Percentiles rank a stretch among this genome's conserved stretches.
Evolutionary conservation across 352 stramenopile species (phyloP).

Genomic region (Halophytophthora batemanensis): DNA sequence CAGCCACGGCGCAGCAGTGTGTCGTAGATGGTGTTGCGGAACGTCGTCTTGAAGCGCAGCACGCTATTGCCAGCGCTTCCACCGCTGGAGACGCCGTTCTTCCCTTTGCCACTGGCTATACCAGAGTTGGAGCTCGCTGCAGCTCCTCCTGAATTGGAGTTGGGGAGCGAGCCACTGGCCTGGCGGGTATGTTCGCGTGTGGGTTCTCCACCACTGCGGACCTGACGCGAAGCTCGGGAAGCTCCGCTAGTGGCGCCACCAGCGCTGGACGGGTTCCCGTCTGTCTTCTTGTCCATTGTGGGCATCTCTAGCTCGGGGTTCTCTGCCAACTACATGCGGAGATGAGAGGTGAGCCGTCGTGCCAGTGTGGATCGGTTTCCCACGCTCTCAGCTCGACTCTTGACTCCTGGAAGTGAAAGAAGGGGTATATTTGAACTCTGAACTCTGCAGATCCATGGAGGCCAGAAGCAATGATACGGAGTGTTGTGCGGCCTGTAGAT

Average conservation of each 20-base stretch:
- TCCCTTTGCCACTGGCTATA: slow-evolving; percentile 14
- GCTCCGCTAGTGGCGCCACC: slow-evolving; percentile 18
- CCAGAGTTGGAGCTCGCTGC: slow-evolving; percentile 2
- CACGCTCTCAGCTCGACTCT: too few species aligned
- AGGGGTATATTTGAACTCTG: slow-evolving; percentile 17
- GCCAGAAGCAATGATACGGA: too few species aligned
- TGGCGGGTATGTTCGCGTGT: slow-evolving; percentile 13
- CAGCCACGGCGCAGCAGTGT: slow-evolving; percentile 85
- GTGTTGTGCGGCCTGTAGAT: too few species aligned
- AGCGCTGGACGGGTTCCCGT: slow-evolving; percentile 25
- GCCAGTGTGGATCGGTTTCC: too few species aligned
- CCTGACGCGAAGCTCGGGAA: slow-evolving; percentile 25
- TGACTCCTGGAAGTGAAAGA: slow-evolving; percentile 6
- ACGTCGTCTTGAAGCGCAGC: slow-evolving; percentile 83
- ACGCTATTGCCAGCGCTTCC: slow-evolving; percentile 3
- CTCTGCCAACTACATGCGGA: too few species aligned
- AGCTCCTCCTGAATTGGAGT: slow-evolving; percentile 3
- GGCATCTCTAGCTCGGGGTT: too few species aligned
- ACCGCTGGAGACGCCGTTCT: slow-evolving; percentile 8
- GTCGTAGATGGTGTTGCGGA: slow-evolving; percentile 92
- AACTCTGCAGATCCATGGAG: too few species aligned
- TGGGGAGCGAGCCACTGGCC: slow-evolving; percentile 8
- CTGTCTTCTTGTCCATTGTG: slow-evolving; percentile 22
- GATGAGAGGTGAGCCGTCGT: too few species aligned
- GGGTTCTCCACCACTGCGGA: slow-evolving; percentile 38